Evolutionary conservation across 2,329 filamentous ascomycete genomes (phyloP).

Genomic region (Ascocoryne sarcoides): DNA sequence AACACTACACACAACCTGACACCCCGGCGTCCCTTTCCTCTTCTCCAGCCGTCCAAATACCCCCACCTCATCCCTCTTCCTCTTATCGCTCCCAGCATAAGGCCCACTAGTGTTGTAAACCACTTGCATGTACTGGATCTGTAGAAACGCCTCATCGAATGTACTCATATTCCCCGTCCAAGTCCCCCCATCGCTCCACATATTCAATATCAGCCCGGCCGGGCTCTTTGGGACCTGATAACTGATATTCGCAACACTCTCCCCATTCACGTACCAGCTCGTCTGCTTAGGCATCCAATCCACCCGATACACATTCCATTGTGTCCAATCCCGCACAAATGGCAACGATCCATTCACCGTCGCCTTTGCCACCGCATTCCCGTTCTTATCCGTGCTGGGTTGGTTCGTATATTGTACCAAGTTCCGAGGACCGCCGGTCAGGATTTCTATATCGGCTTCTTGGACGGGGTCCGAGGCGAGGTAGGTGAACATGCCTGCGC

Average conservation of each 20-base stretch:
- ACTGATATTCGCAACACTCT: conserved; percentile 20
- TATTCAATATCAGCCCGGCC: conserved; percentile 23
- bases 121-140: conserved; percentile 28
- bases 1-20: conserved; percentile 22
- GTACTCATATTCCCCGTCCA: conserved; percentile 26
- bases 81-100: conserved; percentile 6
- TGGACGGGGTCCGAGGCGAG: conserved; percentile 15
- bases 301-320: conserved; percentile 25
- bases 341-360: conserved; percentile 21
- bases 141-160: conserved; percentile 22
- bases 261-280: conserved; percentile 26
- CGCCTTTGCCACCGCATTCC: conserved; percentile 13
- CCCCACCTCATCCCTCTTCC: conserved; percentile 7
- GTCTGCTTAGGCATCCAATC: conserved; percentile 26
- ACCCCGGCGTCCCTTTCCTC: conserved; percentile 17
- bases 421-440: conserved; percentile 21
- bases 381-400: conserved; percentile 17
- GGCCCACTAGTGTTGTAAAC: conserved; percentile 24
- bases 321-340: conserved; percentile 17
- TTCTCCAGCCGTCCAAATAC: conserved; percentile 11
- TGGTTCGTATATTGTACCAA: conserved; percentile 27
- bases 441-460: conserved; percentile 28
- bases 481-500: conserved; percentile 28
- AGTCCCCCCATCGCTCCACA: conserved; percentile 26
- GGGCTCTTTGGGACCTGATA: conserved; percentile 23